These are phyloP conservation scores for Fusarium brevicatenulatum DNA, from an alignment of 2,329 filamentous ascomycete genomes.

Conservation along the genomic window DNA sequence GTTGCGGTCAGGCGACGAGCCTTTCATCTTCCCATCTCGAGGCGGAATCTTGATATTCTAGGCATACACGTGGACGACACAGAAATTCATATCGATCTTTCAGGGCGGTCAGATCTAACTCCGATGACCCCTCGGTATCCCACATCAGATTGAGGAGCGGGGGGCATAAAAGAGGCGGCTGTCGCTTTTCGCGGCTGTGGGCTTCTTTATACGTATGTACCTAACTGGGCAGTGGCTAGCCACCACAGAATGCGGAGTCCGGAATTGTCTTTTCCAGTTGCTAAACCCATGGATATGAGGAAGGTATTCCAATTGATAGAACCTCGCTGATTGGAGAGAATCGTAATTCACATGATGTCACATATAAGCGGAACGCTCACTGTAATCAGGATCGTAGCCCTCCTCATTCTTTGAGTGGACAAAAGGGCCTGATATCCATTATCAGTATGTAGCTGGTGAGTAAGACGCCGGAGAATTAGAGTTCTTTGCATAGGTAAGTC, in stretches of 20 bases:
- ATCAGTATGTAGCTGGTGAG: constrained; percentile 4
- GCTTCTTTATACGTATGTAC: constrained; percentile 9
- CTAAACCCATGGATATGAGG: neutral
- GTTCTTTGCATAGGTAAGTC: constrained; percentile 33
- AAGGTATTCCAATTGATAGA: neutral
- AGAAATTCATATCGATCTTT: constrained; percentile 8
- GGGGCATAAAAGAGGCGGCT: constrained; percentile 13
- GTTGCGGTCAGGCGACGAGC: constrained; percentile 13
- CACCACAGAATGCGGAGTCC: neutral
- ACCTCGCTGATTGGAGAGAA: constrained; percentile 5
- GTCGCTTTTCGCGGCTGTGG: constrained; percentile 43
- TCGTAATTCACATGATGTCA: constrained; percentile 12
- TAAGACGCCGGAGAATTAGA: constrained; percentile 5
- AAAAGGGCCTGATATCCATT: neutral
- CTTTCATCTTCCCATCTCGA: constrained; percentile 2
- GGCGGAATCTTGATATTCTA: neutral
- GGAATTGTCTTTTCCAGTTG: constrained; percentile 7
- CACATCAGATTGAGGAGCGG: constrained; percentile 5
- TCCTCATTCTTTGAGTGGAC: constrained; percentile 12
- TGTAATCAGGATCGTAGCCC: constrained; percentile 5
- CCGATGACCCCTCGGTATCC: constrained; percentile 24
- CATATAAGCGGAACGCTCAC: neutral
- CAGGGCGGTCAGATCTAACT: constrained; percentile 16
- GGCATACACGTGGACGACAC: constrained; percentile 8
- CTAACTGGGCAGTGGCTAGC: neutral